These are phyloP conservation scores for Lachancea waltii DNA, from an alignment of 805 yeast genomes.

Conservation along the genomic window DNA sequence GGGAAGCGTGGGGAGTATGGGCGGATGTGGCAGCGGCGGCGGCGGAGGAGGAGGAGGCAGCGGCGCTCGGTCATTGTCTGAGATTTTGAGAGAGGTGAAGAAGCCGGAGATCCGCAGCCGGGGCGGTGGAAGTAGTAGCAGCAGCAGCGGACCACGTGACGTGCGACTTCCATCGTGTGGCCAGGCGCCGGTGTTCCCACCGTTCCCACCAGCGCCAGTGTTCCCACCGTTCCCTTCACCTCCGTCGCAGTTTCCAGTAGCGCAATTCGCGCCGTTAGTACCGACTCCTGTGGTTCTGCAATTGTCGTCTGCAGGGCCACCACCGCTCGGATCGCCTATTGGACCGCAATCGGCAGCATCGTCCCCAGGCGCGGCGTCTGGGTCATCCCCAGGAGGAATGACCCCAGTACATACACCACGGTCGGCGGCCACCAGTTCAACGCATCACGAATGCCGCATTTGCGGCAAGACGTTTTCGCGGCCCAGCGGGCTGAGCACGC, in stretches of 20 bases:
- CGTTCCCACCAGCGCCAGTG: neutral
- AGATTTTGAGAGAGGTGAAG: conserved; percentile 8
- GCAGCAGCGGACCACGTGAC: neutral
- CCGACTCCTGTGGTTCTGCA: neutral
- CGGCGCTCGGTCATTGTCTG: conserved; percentile 8
- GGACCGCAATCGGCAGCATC: no score
- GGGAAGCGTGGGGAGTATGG: no score
- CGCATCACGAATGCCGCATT: conserved; percentile 5
- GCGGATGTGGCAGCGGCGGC: no score
- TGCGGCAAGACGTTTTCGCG: conserved; percentile 76
- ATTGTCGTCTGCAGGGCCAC: neutral
- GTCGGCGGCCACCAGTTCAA: conserved; percentile 5
- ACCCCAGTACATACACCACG: neutral
- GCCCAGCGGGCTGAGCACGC: conserved; percentile 77
- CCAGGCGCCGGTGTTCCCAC: neutral
- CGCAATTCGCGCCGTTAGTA: neutral
- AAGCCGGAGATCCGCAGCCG: conserved; percentile 7
- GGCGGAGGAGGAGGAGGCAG: no score
- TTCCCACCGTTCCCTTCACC: neutral
- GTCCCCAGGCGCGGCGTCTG: no score
- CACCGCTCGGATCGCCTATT: neutral
- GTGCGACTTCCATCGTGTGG: neutral
- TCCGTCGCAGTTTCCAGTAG: no score
- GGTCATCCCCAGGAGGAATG: neutral
- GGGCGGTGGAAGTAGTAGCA: neutral